Percentiles rank a stretch among this genome's conserved stretches.
phyloP scores from a whole-genome alignment of 2,329 filamentous ascomycete genomes.

The Colletotrichum incanum region DNA sequence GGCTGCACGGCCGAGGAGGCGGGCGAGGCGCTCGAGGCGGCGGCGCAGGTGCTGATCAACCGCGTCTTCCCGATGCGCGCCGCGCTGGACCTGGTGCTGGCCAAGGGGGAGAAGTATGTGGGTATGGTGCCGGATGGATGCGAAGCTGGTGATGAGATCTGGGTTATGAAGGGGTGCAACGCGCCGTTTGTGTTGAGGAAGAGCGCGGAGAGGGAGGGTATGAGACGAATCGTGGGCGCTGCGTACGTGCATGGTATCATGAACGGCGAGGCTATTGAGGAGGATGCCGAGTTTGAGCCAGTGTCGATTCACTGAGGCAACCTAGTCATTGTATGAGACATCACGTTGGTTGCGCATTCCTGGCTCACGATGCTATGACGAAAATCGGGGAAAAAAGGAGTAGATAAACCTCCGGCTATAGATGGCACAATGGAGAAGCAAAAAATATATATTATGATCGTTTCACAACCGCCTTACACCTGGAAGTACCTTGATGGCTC shows the following conservation, averaged over 20 bases:
- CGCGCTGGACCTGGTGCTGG: slow-evolving; percentile 39
- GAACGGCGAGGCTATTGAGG: slow-evolving; percentile 23
- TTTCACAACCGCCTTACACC: background rate
- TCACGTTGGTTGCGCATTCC: rapidly evolving
- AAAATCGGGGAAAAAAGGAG: background rate
- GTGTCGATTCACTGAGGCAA: slow-evolving; percentile 35
- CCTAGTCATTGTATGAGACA: background rate
- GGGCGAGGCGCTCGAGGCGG: slow-evolving; percentile 39
- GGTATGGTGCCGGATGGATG: slow-evolving; percentile 38
- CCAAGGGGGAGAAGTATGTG: slow-evolving; percentile 27
- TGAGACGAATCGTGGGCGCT: slow-evolving; percentile 31
- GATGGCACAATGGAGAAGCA: background rate
- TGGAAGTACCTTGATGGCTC: slow-evolving; percentile 23
- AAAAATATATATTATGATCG: background rate
- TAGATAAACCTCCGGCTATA: background rate
- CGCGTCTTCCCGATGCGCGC: slow-evolving; percentile 30
- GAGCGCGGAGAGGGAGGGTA: slow-evolving; percentile 33
- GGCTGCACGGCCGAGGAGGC: slow-evolving; percentile 31
- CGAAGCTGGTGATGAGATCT: slow-evolving; percentile 37
- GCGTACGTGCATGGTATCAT: slow-evolving; percentile 42
- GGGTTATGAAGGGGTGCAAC: slow-evolving; percentile 40
- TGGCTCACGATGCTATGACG: background rate
- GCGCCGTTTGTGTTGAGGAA: slow-evolving; percentile 41
- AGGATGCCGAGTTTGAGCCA: slow-evolving; percentile 20
- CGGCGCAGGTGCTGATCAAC: slow-evolving; percentile 40